Conservation (phyloP, 2,329 filamentous ascomycete genomes). For the Diaporthe capsici region DNA sequence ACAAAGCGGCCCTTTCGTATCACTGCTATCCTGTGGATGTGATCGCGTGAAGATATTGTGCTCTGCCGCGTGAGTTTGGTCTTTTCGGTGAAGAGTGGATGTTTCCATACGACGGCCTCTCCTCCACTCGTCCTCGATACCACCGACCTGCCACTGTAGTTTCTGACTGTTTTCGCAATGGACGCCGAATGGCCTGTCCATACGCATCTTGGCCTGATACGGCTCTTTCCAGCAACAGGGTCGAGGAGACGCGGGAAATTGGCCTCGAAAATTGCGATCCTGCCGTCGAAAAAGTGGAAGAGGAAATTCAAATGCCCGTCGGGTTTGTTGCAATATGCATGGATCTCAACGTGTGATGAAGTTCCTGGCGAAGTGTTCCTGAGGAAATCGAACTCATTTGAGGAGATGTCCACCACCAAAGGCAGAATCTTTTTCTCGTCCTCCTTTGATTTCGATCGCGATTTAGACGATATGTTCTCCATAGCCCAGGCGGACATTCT, state of each 20-base stretch:
- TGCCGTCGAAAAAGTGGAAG: constrained; percentile 87
- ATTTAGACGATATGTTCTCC: constrained; percentile 84
- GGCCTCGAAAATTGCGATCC: constrained; percentile 85
- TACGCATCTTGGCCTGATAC: constrained; percentile 73
- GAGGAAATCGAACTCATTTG: constrained; percentile 65
- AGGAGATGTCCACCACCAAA: constrained; percentile 80
- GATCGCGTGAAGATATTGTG: constrained; percentile 74
- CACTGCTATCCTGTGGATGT: constrained; percentile 86
- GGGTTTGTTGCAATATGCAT: constrained; percentile 77
- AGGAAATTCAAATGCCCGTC: constrained; percentile 79
- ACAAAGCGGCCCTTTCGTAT: constrained; percentile 84
- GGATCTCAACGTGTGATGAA: constrained; percentile 73
- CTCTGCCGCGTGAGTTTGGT: constrained; percentile 76
- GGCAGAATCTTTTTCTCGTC: constrained; percentile 82
- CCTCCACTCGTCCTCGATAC: constrained; percentile 85
- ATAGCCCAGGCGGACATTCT: constrained; percentile 94
- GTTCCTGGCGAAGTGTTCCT: constrained; percentile 48
- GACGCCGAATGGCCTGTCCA: constrained; percentile 89
- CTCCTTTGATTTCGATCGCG: constrained; percentile 54
- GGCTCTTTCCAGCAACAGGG: constrained; percentile 71
- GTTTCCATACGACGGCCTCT: constrained; percentile 87
- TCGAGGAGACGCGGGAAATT: constrained; percentile 86
- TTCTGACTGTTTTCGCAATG: constrained; percentile 89
- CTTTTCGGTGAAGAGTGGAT: constrained; percentile 65
- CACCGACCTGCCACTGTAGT: constrained; percentile 83